Base-by-base conservation (phyloP, 163 green algal genomes). In the Scenedesmus sp. region DNA sequence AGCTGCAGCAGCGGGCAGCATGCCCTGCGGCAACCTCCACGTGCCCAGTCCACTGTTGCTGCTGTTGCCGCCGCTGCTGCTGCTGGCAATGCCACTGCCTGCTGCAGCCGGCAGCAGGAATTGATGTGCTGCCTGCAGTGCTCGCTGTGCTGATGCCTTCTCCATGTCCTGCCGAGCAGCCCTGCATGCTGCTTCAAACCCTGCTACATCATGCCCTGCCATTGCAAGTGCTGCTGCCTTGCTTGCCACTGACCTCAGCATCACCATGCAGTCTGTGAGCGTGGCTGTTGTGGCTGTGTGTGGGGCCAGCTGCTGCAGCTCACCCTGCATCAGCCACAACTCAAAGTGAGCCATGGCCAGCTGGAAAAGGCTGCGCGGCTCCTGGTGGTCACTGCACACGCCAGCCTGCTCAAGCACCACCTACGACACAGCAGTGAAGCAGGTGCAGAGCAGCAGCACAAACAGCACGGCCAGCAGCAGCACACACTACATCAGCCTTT, bases 251-350 rank as follows among this genome's bases (percentile, higher is more conserved):
- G 85, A 43, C 13, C 24, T 9, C 80, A 94, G 85, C 88, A 94
- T 93, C 9, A 59, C 81, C 81, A 92, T 89, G 53, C 73, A 85
- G 15, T 5, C 85, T 94, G 49, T 93, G n/a, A 49, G 46, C 33
- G 0, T n/a, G 24, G 49, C 10, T 18, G 90, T 35, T 7, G 81
- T 89, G 81, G 90, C 85, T 44, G 73, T 81, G 35, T 13, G 42
- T 9, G 78, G 51, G 2, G 24, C 15, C 3, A 94, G 40, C 35
- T 86, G 65, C 33, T 37, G n/a, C 59, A 91, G 33, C 88, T 94
- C 76, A 12, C 85, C 61, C 20, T 76, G 78, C 79, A 94, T 44
- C 78, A 94, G 72, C 92, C 93, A 95, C 30, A 94, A 85, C n/a
- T 93, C 81, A 13, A 94, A 65, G 78, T 93, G 90, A 0, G 88